Percentiles rank a stretch among this genome's conserved stretches.
Evolutionary conservation across 805 yeast species (phyloP).

Genomic region (Crinitomyces ghanaensis): DNA sequence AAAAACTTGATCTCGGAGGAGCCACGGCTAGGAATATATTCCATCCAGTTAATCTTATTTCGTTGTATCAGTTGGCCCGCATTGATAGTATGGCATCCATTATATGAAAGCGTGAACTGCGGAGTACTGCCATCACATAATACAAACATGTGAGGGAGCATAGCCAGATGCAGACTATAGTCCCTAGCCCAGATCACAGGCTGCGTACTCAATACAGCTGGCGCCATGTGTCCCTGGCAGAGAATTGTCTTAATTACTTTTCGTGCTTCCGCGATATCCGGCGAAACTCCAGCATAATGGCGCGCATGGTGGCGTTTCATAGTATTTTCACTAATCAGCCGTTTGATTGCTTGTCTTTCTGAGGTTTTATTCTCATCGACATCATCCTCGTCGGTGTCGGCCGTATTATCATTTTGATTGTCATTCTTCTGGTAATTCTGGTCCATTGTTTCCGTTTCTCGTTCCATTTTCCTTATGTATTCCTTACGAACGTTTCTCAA

Average conservation of each 20-base stretch:
- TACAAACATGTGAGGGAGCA: slow-evolving; percentile 56
- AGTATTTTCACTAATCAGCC: slow-evolving; percentile 9
- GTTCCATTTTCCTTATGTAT: slow-evolving; percentile 13
- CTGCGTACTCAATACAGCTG: slow-evolving; percentile 50
- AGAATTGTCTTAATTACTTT: slow-evolving; percentile 64
- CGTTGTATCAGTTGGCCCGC: slow-evolving; percentile 44
- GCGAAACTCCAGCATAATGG: slow-evolving; percentile 14
- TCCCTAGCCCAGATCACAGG: slow-evolving; percentile 65
- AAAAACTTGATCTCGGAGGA: slow-evolving; percentile 25
- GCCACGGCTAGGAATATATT: slow-evolving; percentile 53
- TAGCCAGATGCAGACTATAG: slow-evolving; percentile 56
- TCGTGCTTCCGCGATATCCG: slow-evolving; percentile 25
- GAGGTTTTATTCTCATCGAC: slow-evolving; percentile 16
- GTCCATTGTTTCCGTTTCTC: slow-evolving; percentile 16
- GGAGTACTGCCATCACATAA: slow-evolving; percentile 66
- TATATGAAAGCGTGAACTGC: slow-evolving; percentile 61
- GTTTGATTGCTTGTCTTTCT: slow-evolving; percentile 12
- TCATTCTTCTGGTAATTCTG: slow-evolving; percentile 9
- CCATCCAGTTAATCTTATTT: slow-evolving; percentile 52
- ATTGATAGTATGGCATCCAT: slow-evolving; percentile 72
- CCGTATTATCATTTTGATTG: slow-evolving; percentile 4
- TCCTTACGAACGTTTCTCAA: slow-evolving; percentile 34
- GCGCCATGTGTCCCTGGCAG: slow-evolving; percentile 83
- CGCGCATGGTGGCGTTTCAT: slow-evolving; percentile 5
- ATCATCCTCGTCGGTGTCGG: slow-evolving; percentile 11